Conservation (phyloP, 768 basidiomycete genomes). For the Glaciozyma martinii region DNA sequence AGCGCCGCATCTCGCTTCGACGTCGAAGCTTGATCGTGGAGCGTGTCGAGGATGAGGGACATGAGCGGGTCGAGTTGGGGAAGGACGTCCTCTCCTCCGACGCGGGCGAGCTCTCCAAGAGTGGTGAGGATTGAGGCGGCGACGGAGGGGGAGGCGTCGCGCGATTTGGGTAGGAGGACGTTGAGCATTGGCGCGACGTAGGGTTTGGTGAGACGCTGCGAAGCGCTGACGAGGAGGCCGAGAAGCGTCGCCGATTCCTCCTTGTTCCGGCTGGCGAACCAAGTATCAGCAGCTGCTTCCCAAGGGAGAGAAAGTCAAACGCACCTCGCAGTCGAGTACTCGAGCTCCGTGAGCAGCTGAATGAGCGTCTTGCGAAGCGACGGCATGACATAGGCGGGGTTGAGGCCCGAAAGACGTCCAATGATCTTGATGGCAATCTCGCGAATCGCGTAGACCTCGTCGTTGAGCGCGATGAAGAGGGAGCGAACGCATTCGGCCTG, state of each 20-base stretch:
- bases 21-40: slow-evolving; percentile 73
- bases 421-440: slow-evolving; percentile 83
- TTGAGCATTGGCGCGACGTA: slow-evolving; percentile 92
- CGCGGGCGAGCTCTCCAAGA: slow-evolving; percentile 83
- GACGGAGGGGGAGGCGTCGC: slow-evolving; percentile 73
- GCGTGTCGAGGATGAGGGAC: slow-evolving; percentile 74
- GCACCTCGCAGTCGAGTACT: slow-evolving; percentile 75
- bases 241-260: slow-evolving; percentile 89
- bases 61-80: slow-evolving; percentile 78
- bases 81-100: slow-evolving; percentile 83
- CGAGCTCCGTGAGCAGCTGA: slow-evolving; percentile 88
- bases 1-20: slow-evolving; percentile 85
- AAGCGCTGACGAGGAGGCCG: slow-evolving; percentile 79
- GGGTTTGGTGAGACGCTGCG: slow-evolving; percentile 86
- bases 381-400: slow-evolving; percentile 98
- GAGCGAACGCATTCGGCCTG: slow-evolving; percentile 98
- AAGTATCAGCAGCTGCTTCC: neutral
- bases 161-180: slow-evolving; percentile 80
- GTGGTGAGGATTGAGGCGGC: slow-evolving; percentile 89
- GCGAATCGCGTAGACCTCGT: slow-evolving; percentile 89
- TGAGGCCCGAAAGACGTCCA: slow-evolving; percentile 84
- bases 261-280: slow-evolving; percentile 45
- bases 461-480: slow-evolving; percentile 92
- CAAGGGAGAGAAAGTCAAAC: slow-evolving; percentile 8
- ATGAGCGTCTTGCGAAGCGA: slow-evolving; percentile 89